Conservation (phyloP, 1,139 yeast species). For the Dujonia santamariae region DNA sequence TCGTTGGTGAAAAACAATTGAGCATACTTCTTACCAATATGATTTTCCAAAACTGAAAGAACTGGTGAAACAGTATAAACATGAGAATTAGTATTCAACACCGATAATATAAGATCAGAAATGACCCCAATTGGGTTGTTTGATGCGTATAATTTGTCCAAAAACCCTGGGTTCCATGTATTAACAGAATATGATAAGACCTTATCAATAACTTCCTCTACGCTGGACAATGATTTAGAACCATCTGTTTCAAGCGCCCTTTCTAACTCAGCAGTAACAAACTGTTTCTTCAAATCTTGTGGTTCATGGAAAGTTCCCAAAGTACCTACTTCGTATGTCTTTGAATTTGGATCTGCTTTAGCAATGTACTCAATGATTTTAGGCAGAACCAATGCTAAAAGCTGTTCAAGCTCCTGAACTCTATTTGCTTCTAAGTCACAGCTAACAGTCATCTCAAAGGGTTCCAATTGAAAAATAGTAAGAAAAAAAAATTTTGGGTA, state of each 20-base stretch:
- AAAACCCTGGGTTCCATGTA: constrained; percentile 85
- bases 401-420: constrained; percentile 35
- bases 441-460: constrained; percentile 9
- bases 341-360: constrained; percentile 30
- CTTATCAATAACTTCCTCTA: constrained; percentile 51
- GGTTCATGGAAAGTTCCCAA: constrained; percentile 42
- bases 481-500: too few relatives aligned
- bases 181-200: constrained; percentile 69
- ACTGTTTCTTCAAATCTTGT: constrained; percentile 24
- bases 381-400: constrained; percentile 34
- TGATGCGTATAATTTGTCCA: constrained; percentile 82
- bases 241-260: constrained; percentile 11
- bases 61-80: constrained; percentile 87
- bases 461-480: too few relatives aligned
- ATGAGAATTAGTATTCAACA: constrained; percentile 80
- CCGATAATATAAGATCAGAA: constrained; percentile 65
- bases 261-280: constrained; percentile 8
- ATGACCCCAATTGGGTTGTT: constrained; percentile 83
- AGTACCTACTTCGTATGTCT: constrained; percentile 24
- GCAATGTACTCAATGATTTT: constrained; percentile 34
- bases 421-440: constrained; percentile 32
- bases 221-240: constrained; percentile 31
- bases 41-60: constrained; percentile 69
- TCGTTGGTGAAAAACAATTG: constrained; percentile 48
- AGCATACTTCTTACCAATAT: constrained; percentile 68